Evolutionary conservation across 805 yeast genomes (phyloP), one percentile per base, ranked within the genome.

Genomic region (Schwanniomyces occidentalis): DNA sequence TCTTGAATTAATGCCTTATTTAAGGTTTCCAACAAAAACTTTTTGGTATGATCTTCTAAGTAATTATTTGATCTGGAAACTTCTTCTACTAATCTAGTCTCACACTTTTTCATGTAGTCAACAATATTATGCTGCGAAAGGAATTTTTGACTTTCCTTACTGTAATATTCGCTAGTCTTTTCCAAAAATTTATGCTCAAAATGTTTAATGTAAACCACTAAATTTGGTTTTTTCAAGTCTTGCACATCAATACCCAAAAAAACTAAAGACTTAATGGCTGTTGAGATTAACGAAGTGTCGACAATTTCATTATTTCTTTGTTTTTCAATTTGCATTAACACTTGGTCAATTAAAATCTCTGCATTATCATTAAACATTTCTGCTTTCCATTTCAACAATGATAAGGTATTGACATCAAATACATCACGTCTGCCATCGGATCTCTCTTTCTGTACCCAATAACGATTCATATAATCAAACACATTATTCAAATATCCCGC

Each of bases 401-500:
- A 85, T 44, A 93, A 69, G 4, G 96, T 88, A 56, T 89, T 82
- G 15, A 95, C 95, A 60, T 93, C 99, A 59, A 80, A 88, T 29
- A 93, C 81, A 52, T 87, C 89, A 44, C 89, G 75, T 51, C 87
- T 78, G 12, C 97, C 97, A 56, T 91, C 97, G 27, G 88, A 84
- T 53, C 98, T 76, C 61, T 91, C 98, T 54, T 95, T 90, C 49
- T 85, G 85, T 27, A 95, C 96, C 99, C 99, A 93, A 63, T 91
- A 93, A 42, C 98, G 76, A 61, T 93, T 93, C 76, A 93, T 80
- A 61, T 93, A 93, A 58, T 91, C 96, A 52, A 93, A 86, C 5
- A 95, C 90, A 56, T 95, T 93, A 58, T 88, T 89, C 57, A 93
- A 65, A 60, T 87, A 85, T 10, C 89, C 85, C 1, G 98, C 95